These are phyloP conservation scores for Pezicula radicicola DNA, from an alignment of 2,329 filamentous ascomycete genomes.

Conservation along the genomic window DNA sequence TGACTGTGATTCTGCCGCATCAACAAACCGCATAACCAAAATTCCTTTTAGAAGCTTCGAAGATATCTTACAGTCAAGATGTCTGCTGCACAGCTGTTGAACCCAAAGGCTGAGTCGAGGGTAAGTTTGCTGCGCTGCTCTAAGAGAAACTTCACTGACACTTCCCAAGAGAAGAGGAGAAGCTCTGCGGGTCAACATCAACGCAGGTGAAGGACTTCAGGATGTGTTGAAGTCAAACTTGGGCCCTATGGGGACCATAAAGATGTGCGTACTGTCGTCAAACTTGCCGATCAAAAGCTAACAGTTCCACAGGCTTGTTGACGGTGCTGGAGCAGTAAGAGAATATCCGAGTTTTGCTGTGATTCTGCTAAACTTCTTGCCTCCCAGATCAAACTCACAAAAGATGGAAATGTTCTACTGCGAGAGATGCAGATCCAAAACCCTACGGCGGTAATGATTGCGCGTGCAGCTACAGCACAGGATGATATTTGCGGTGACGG, in stretches of 20 bases:
- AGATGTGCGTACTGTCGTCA: conserved; percentile 63
- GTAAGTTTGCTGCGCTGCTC: conserved; percentile 49
- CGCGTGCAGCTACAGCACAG: conserved; percentile 86
- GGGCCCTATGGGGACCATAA: conserved; percentile 89
- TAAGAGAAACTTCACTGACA: conserved; percentile 24
- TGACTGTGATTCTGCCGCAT: not conserved
- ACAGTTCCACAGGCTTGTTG: conserved; percentile 53
- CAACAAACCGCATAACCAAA: conserved; percentile 6
- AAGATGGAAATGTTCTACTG: conserved; percentile 88
- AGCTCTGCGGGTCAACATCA: conserved; percentile 96
- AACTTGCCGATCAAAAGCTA: conserved; percentile 13
- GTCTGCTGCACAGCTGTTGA: conserved; percentile 97
- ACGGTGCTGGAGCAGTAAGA: conserved; percentile 65
- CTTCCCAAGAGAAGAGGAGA: conserved; percentile 80
- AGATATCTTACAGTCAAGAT: conserved; percentile 45
- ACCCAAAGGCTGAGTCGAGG: conserved; percentile 97
- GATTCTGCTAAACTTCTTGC: conserved; percentile 4
- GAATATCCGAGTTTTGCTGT: too few species aligned
- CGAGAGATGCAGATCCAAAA: conserved; percentile 94
- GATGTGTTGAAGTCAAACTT: conserved; percentile 97
- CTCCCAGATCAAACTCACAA: conserved; percentile 89
- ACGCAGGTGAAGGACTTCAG: conserved; percentile 86
- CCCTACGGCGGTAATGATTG: conserved; percentile 87
- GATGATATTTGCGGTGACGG: conserved; percentile 98
- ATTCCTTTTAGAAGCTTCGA: conserved; percentile 3